Conservation (phyloP, 331 rosid species). For the Quercus phellos region DNA sequence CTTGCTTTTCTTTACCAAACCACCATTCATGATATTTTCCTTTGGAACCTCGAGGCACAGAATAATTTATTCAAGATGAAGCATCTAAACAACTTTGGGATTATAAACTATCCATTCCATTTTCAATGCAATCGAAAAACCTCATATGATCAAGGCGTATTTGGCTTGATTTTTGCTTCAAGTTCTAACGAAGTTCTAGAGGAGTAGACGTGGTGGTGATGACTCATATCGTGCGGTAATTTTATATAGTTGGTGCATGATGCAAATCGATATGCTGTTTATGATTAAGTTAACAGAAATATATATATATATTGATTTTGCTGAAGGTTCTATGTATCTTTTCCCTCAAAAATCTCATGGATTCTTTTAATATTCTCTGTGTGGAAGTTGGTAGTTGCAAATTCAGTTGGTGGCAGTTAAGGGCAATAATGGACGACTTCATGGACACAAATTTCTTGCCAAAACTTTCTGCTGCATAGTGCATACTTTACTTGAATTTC, state of each 20-base stretch:
- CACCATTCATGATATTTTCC: constrained; percentile 13
- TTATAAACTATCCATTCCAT: not conserved
- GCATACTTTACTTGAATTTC: not conserved
- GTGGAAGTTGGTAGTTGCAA: not conserved
- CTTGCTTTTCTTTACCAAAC: constrained; percentile 36
- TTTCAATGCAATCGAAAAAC: not conserved
- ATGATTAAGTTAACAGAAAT: not conserved
- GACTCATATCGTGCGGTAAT: not conserved
- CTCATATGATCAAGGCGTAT: not conserved
- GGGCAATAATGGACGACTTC: not conserved
- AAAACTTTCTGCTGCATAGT: not conserved
- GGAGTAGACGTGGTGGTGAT: not conserved
- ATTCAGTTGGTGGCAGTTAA: not conserved
- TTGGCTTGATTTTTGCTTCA: not conserved
- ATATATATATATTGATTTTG: not conserved
- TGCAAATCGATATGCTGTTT: not conserved
- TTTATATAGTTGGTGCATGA: not conserved
- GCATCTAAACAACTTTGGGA: constrained; percentile 6
- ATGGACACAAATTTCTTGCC: not conserved
- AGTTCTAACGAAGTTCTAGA: not conserved
- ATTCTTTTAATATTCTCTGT: not conserved
- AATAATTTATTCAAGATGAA: not conserved
- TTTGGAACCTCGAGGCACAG: not conserved
- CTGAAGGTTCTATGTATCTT: not conserved
- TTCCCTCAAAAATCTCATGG: not conserved